Evolutionary conservation across 148 eudicot species (phyloP), one percentile per base, ranked within the genome.

Genomic region (Cornus florida): DNA sequence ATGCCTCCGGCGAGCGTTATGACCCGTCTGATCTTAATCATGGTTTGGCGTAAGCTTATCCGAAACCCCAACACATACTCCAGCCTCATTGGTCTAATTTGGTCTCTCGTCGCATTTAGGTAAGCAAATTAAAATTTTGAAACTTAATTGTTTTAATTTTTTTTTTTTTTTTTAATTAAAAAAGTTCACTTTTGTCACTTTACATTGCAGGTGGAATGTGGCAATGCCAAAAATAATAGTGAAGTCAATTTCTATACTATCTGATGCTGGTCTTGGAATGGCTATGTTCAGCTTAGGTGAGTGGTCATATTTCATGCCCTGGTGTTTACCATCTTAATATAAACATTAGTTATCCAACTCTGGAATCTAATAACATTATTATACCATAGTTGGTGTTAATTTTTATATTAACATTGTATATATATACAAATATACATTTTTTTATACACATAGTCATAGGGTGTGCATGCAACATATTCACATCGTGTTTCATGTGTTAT

Each of bases 181-280:
- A 0, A n/a, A n/a, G n/a, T 53, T 53, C 19, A 12, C 12, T 11
- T 12, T 53, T 69, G 0, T 48, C 14, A 57, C 19, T 33, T 78
- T 23, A 5, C 31, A 75, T 23, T 85, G 86, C 87, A 94, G 98
- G 89, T 94, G 92, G 93, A 79, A 92, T 87, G 93, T 94, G 88
- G 71, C 71, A 22, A 92, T 94, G 98, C 98, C 98, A 1, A 83
- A 73, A 84, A 88, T 94, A 75, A 23, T 94, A 66, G 81, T 77
- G 76, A 65, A 80, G 17, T 94, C 97, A 9, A 94, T 94, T 39
- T 83, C 91, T 3, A 94, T 94, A 71, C 88, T 94, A 32, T 94
- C 98, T 1, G 93, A 94, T 85, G 98, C 97, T 75, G 97, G 98
- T 2, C 97, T 94, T 60, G 98, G 98, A 73, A 92, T 94, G 98